A percentile compares a stretch with the other conserved stretches of the same genome.
Conservation (phyloP, 2,329 filamentous ascomycete genomes). For the Stemphylium vesicarium region DNA sequence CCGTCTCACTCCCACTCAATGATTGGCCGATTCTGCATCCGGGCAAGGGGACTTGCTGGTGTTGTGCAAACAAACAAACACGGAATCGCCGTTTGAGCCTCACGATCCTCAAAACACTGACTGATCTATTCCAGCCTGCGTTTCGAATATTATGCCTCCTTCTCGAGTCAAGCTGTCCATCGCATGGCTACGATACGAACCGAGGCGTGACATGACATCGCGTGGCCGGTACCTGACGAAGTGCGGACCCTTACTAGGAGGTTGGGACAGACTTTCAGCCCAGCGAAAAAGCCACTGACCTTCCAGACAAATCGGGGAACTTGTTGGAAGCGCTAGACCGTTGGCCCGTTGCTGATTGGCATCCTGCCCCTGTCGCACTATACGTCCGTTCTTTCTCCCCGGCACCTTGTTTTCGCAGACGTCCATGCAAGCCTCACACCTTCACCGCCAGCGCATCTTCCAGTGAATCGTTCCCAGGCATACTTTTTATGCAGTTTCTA, state of each 20-base stretch:
- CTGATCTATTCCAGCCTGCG: slow-evolving; percentile 13
- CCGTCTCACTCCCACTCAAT: slow-evolving; percentile 16
- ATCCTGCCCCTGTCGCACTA: slow-evolving; percentile 23
- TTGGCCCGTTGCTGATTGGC: slow-evolving; percentile 38
- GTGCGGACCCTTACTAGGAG: slow-evolving; percentile 10
- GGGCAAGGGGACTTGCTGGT: slow-evolving; percentile 13
- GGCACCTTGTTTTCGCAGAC: slow-evolving; percentile 23
- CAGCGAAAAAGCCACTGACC: slow-evolving; percentile 21
- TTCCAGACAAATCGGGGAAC: slow-evolving; percentile 37
- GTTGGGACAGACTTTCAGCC: slow-evolving; percentile 27
- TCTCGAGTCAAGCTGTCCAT: slow-evolving; percentile 15
- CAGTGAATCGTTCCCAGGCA: slow-evolving; percentile 16
- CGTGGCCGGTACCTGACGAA: slow-evolving; percentile 19
- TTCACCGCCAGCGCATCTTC: slow-evolving; percentile 36
- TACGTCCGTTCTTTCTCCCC: slow-evolving; percentile 12
- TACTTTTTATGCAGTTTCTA: slow-evolving; percentile 15
- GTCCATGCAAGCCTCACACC: slow-evolving; percentile 31
- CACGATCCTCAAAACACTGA: slow-evolving; percentile 19
- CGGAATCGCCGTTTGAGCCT: slow-evolving; percentile 25
- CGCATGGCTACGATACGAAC: slow-evolving; percentile 11
- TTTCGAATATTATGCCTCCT: slow-evolving; percentile 9
- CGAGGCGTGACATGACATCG: slow-evolving; percentile 16
- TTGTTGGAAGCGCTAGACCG: slow-evolving; percentile 28
- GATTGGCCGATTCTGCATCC: slow-evolving; percentile 21
- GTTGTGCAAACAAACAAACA: slow-evolving; percentile 33